phyloP scores from a whole-genome alignment of 371 early-diverging fungal genomes.

The Lichtheimia corymbifera region DNA sequence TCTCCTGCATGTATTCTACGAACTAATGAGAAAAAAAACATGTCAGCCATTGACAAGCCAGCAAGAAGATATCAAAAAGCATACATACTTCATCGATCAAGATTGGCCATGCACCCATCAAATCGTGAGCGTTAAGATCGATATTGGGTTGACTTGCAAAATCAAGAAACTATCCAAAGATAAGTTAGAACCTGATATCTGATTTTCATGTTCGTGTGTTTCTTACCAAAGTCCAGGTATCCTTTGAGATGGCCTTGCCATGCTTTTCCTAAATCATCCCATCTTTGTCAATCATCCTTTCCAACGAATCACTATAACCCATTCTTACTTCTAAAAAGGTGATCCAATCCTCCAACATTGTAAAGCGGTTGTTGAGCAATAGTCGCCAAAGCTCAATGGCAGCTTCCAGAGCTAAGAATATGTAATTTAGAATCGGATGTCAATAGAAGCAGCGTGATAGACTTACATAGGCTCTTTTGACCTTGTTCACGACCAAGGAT shows the following conservation, averaged over 20 bases:
- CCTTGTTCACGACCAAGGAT: constrained; percentile 66
- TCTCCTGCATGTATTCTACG: constrained; percentile 17
- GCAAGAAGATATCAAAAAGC: background rate
- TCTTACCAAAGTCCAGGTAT: constrained; percentile 85
- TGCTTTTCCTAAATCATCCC: constrained; percentile 58
- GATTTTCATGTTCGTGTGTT: too few species aligned
- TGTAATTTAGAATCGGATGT: background rate
- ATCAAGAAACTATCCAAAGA: constrained; percentile 65
- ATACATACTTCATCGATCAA: constrained; percentile 71
- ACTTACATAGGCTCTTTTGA: constrained; percentile 78
- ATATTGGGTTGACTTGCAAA: constrained; percentile 66
- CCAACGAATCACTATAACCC: background rate
- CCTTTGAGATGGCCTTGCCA: constrained; percentile 78
- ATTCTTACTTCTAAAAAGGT: constrained; percentile 61
- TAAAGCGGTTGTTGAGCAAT: constrained; percentile 60
- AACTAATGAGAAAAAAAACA: constrained; percentile 3
- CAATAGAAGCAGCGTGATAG: background rate
- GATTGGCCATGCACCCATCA: constrained; percentile 85
- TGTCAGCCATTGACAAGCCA: background rate
- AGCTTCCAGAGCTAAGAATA: constrained; percentile 62
- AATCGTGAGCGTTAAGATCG: constrained; percentile 69
- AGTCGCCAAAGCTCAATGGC: constrained; percentile 80
- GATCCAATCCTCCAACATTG: constrained; percentile 71
- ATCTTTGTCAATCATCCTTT: background rate
- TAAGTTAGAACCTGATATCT: background rate